These are phyloP conservation scores for Pyrenopolyporus hunteri DNA, from an alignment of 495 filamentous ascomycete genomes.

Conservation along the genomic window DNA sequence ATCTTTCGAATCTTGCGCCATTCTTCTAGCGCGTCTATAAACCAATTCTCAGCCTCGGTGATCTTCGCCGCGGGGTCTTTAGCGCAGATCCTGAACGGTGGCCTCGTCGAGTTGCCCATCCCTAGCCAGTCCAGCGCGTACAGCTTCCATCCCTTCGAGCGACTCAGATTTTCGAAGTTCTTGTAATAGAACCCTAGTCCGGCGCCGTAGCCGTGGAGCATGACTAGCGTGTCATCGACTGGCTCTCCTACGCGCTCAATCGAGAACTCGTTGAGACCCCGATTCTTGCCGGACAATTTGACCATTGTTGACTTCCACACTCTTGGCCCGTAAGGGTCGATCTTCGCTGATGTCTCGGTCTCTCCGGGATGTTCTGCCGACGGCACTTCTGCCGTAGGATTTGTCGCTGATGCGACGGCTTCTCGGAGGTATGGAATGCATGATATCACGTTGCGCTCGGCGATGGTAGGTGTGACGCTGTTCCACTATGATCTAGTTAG, in stretches of 20 bases:
- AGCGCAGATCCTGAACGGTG: conserved; percentile 79
- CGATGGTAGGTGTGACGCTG: conserved; percentile 75
- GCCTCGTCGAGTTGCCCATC: conserved; percentile 89
- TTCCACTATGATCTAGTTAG: conserved; percentile 68
- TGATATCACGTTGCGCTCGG: conserved; percentile 89
- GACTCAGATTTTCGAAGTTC: conserved; percentile 87
- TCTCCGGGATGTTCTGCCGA: conserved; percentile 50
- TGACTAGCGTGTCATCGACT: conserved; percentile 84
- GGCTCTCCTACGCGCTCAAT: conserved; percentile 82
- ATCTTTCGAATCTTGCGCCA: conserved; percentile 89
- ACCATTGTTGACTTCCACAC: conserved; percentile 87
- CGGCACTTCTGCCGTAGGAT: conserved; percentile 29
- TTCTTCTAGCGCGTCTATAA: conserved; percentile 94
- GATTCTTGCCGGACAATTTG: conserved; percentile 79
- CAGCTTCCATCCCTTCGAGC: conserved; percentile 81
- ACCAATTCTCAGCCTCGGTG: conserved; percentile 91
- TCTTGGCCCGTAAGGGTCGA: conserved; percentile 84
- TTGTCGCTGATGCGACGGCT: conserved; percentile 57
- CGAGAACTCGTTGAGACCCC: conserved; percentile 90
- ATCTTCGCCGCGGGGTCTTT: conserved; percentile 84
- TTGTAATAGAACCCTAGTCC: conserved; percentile 97
- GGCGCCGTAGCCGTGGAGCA: conserved; percentile 96
- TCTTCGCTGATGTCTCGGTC: conserved; percentile 57
- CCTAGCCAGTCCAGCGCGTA: conserved; percentile 92
- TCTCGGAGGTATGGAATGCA: conserved; percentile 84